These are phyloP conservation scores for Aspergillus heteromorphus DNA, from an alignment of 495 filamentous ascomycete species.

Conservation along the genomic window DNA sequence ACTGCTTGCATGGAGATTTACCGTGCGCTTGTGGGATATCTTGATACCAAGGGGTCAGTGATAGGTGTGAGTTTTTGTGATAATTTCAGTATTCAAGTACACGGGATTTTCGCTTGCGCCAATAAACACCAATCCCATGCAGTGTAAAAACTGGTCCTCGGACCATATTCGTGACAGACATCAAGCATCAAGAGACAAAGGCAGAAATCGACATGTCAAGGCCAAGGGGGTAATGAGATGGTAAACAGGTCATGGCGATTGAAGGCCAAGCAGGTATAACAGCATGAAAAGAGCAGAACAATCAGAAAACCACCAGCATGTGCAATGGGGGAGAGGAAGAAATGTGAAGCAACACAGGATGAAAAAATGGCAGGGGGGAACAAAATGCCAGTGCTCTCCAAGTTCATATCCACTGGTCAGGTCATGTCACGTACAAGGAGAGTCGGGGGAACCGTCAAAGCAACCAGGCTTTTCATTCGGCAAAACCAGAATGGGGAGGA, in stretches of 20 bases:
- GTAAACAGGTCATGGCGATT: slow-evolving; percentile 1
- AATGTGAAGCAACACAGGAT: slow-evolving; percentile 8
- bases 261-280: slow-evolving; percentile 13
- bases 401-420: slow-evolving; percentile 20
- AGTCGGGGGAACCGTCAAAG: slow-evolving; percentile 27
- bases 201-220: slow-evolving; percentile 15
- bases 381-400: slow-evolving; percentile 19
- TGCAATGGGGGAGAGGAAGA: neutral
- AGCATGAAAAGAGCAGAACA: slow-evolving; percentile 14
- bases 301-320: slow-evolving; percentile 18
- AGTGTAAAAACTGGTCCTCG: slow-evolving; percentile 32
- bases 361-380: slow-evolving; percentile 2
- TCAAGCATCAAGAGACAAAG: slow-evolving; percentile 21
- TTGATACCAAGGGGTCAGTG: slow-evolving; percentile 8
- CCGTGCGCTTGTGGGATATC: neutral
- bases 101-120: slow-evolving; percentile 33
- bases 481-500: neutral
- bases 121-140: slow-evolving; percentile 46
- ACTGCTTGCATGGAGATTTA: neutral
- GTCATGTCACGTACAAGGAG: slow-evolving; percentile 22
- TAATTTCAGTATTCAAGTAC: slow-evolving; percentile 23
- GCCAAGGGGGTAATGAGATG: slow-evolving; percentile 13
- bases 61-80: neutral
- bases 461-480: slow-evolving; percentile 35
- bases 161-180: slow-evolving; percentile 35